phyloP scores from a whole-genome alignment of 1,284 basidiomycete genomes.

The Ustilago vetiveriae region DNA sequence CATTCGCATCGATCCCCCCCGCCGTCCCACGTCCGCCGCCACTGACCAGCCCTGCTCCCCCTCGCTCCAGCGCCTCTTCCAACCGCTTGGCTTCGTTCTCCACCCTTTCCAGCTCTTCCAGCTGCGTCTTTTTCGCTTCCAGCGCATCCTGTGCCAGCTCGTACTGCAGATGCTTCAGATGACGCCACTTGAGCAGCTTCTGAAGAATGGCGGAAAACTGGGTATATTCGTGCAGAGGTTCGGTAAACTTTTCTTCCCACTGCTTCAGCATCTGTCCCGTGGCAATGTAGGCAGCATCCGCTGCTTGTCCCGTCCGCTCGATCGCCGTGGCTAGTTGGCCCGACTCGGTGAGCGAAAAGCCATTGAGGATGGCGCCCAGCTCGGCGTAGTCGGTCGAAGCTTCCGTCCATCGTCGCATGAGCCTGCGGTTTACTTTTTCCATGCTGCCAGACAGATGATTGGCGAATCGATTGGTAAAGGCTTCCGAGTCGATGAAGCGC shows the following conservation, averaged over 20 bases:
- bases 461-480: slow-evolving; percentile 95
- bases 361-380: slow-evolving; percentile 93
- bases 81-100: slow-evolving; percentile 89
- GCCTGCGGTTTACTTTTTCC: slow-evolving; percentile 93
- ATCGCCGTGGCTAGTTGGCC: slow-evolving; percentile 79
- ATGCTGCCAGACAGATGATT: slow-evolving; percentile 87
- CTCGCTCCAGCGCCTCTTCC: slow-evolving; percentile 78
- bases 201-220: slow-evolving; percentile 96
- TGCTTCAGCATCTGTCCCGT: slow-evolving; percentile 73
- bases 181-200: slow-evolving; percentile 89
- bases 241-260: slow-evolving; percentile 81
- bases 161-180: slow-evolving; percentile 97
- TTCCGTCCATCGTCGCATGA: slow-evolving; percentile 94
- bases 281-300: slow-evolving; percentile 91
- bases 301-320: slow-evolving; percentile 92
- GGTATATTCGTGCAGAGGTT: slow-evolving; percentile 93
- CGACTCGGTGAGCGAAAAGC: slow-evolving; percentile 87
- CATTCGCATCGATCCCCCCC: slow-evolving; percentile 40
- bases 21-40: slow-evolving; percentile 19
- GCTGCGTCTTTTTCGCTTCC: slow-evolving; percentile 83
- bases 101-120: slow-evolving; percentile 90
- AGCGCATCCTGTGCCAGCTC: slow-evolving; percentile 94
- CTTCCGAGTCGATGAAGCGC: slow-evolving; percentile 93
- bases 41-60: slow-evolving; percentile 49
- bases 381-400: slow-evolving; percentile 90